Percentiles rank a stretch among this genome's conserved stretches.
Evolutionary conservation across 176 grass and related monocot species (phyloP).

Genomic region (Triticum turgidum): DNA sequence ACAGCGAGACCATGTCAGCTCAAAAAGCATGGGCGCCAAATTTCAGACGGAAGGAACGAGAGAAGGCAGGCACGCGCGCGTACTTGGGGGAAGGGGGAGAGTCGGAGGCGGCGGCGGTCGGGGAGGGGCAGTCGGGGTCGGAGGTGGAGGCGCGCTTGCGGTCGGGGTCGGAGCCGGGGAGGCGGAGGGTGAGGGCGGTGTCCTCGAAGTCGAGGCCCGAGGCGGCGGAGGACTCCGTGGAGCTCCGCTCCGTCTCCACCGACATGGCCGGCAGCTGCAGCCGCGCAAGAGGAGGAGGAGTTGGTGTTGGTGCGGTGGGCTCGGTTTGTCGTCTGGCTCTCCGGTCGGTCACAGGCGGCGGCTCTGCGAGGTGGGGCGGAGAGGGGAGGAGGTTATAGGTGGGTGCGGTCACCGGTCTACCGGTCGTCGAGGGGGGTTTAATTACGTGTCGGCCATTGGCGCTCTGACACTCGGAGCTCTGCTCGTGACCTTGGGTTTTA

Average conservation of each 20-base stretch:
- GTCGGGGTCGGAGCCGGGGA: slow-evolving; percentile 48
- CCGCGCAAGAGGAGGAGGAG: not conserved
- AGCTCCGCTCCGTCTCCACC: slow-evolving; percentile 72
- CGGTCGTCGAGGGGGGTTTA: slow-evolving; percentile 27
- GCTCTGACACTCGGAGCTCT: not conserved
- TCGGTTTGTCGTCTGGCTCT: not conserved
- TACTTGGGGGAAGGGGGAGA: slow-evolving; percentile 50
- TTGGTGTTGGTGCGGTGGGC: not conserved
- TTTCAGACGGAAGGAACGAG: not conserved
- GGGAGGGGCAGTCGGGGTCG: slow-evolving; percentile 21
- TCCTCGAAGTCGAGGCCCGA: slow-evolving; percentile 85
- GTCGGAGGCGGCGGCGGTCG: slow-evolving; percentile 28
- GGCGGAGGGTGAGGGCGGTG: slow-evolving; percentile 68
- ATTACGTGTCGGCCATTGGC: not conserved
- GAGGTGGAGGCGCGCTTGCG: slow-evolving; percentile 48
- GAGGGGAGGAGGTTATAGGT: slow-evolving; percentile 14
- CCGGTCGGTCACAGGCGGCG: slow-evolving; percentile 5
- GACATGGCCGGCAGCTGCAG: slow-evolving; percentile 32
- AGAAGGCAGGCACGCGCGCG: not conserved
- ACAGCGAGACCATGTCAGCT: not conserved
- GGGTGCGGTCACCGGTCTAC: slow-evolving; percentile 42
- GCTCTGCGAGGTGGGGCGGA: not conserved
- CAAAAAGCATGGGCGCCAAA: not conserved
- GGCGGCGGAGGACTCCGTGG: slow-evolving; percentile 60
- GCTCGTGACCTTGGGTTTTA: not conserved